phyloP scores from a whole-genome alignment of 2,329 filamentous ascomycete species.

The Onygenales sp. region DNA sequence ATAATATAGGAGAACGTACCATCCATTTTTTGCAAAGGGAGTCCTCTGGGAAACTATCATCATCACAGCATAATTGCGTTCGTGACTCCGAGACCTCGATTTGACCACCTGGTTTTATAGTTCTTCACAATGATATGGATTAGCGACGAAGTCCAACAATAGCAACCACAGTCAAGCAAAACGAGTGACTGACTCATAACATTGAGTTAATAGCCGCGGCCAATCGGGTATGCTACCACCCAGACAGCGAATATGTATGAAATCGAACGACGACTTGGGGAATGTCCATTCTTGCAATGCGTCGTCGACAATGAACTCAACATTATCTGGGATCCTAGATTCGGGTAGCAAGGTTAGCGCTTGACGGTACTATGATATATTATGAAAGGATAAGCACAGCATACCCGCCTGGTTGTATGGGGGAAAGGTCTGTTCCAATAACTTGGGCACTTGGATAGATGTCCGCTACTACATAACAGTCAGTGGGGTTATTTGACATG shows the following conservation, averaged over 20 bases:
- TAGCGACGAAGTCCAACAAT: too few species aligned
- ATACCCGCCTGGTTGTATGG: slow-evolving; percentile 19
- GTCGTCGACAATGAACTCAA: slow-evolving; percentile 55
- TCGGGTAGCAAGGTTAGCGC: background rate
- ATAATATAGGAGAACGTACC: slow-evolving; percentile 1
- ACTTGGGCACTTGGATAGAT: slow-evolving; percentile 18
- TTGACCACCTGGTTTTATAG: slow-evolving; percentile 13
- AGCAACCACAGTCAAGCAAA: too few species aligned
- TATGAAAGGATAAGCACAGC: background rate
- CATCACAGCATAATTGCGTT: slow-evolving; percentile 10
- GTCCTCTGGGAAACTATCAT: slow-evolving; percentile 7
- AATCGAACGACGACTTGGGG: slow-evolving; percentile 39
- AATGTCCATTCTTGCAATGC: slow-evolving; percentile 51
- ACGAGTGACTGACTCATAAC: slow-evolving; percentile 29
- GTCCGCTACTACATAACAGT: slow-evolving; percentile 20
- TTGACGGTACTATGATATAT: background rate
- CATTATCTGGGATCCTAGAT: slow-evolving; percentile 46
- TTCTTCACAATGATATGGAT: slow-evolving; percentile 11
- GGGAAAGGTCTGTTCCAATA: slow-evolving; percentile 21
- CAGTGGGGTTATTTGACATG: background rate
- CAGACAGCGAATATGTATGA: slow-evolving; percentile 46
- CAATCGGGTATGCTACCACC: slow-evolving; percentile 46
- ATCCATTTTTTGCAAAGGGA: slow-evolving; percentile 7
- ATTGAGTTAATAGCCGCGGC: slow-evolving; percentile 37
- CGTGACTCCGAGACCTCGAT: slow-evolving; percentile 18